Conservation (phyloP, 257 asterid genomes). For the Fraxinus anomala region DNA sequence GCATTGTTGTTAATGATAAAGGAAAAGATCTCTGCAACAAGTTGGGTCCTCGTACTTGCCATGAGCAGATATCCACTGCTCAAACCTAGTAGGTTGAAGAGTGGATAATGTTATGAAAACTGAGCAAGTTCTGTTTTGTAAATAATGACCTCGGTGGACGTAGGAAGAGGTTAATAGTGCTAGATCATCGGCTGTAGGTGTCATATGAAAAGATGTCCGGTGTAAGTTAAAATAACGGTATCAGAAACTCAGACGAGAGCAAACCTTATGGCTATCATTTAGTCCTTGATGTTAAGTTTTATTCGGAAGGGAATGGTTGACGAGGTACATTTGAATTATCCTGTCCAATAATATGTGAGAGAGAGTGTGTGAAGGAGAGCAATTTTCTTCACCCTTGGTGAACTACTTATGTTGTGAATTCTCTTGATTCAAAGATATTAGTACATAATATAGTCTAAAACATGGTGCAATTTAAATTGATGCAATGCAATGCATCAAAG, state of each 20-base stretch:
- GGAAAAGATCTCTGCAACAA: conserved; percentile 76
- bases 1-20: conserved; percentile 88
- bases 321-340: not conserved
- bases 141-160: not conserved
- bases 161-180: not conserved
- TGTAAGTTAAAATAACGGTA: not conserved
- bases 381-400: not conserved
- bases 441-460: not conserved
- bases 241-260: not conserved
- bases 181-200: not conserved
- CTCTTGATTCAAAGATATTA: not conserved
- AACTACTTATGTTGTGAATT: not conserved
- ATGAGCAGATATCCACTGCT: conserved; percentile 47
- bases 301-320: not conserved
- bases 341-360: not conserved
- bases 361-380: not conserved
- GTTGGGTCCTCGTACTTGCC: conserved; percentile 76
- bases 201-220: not conserved
- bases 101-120: not conserved
- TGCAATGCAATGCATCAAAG: no score
- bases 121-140: not conserved
- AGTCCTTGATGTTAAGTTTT: not conserved
- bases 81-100: conserved; percentile 51
- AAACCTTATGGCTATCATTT: not conserved
- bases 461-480: not conserved